These are phyloP conservation scores for Heteromeles arbutifolia DNA, from an alignment of 306 rosid species.

Conservation along the genomic window DNA sequence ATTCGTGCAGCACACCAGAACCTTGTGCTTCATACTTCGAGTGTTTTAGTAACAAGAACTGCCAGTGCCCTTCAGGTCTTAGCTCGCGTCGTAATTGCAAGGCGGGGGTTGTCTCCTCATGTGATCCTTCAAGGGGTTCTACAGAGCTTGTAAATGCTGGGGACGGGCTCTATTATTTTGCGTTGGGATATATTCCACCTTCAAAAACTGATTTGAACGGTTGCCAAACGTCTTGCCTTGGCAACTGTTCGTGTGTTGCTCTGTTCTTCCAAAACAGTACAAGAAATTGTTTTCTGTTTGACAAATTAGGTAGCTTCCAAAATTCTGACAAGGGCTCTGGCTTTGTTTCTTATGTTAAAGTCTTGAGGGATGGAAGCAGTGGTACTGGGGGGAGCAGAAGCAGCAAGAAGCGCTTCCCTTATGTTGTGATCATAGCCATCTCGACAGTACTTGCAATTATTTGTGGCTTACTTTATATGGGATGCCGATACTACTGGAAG, in stretches of 20 bases:
- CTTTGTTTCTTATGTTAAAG: slow-evolving; percentile 66
- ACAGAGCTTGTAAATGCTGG: slow-evolving; percentile 44
- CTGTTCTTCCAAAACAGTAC: slow-evolving; percentile 70
- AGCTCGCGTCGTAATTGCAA: slow-evolving; percentile 47
- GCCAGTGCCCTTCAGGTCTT: slow-evolving; percentile 75
- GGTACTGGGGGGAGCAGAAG: slow-evolving; percentile 29
- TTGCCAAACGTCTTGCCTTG: slow-evolving; percentile 55
- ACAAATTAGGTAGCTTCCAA: slow-evolving; percentile 70
- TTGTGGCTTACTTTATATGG: slow-evolving; percentile 36
- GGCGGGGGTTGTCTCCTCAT: slow-evolving; percentile 53
- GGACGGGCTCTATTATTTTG: slow-evolving; percentile 53
- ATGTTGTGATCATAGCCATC: slow-evolving; percentile 49
- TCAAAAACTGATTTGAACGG: slow-evolving; percentile 48
- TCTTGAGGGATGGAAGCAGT: slow-evolving; percentile 27
- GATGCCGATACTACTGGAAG: slow-evolving; percentile 38
- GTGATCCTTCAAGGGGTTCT: slow-evolving; percentile 22
- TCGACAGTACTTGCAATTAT: slow-evolving; percentile 46
- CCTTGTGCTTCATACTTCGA: slow-evolving; percentile 63
- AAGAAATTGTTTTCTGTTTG: slow-evolving; percentile 62
- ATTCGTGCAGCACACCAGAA: slow-evolving; percentile 61
- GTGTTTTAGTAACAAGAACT: slow-evolving; percentile 35
- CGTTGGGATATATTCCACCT: slow-evolving; percentile 52
- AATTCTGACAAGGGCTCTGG: slow-evolving; percentile 34
- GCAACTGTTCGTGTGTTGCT: slow-evolving; percentile 73
- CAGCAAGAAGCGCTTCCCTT: slow-evolving; percentile 31